Conservation (phyloP, 1,284 basidiomycete genomes). For the Boletus mariae region DNA sequence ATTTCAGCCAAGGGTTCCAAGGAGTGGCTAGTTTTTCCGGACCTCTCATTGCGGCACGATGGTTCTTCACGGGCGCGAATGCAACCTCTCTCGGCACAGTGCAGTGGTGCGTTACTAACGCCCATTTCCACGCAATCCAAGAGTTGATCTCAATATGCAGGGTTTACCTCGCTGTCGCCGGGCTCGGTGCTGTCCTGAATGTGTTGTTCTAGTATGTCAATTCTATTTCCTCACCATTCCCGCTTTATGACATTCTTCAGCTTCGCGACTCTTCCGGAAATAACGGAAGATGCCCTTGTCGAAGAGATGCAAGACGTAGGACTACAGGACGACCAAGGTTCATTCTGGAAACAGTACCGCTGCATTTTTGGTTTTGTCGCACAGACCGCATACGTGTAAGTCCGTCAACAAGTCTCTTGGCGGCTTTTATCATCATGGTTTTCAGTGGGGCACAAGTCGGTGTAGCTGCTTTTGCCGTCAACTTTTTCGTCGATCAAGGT, state of each 20-base stretch:
- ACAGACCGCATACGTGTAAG: slow-evolving; percentile 67
- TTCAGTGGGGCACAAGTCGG: slow-evolving; percentile 68
- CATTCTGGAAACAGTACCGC: slow-evolving; percentile 71
- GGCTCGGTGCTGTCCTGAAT: slow-evolving; percentile 60
- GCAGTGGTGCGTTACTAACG: slow-evolving; percentile 50
- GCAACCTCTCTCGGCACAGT: slow-evolving; percentile 62
- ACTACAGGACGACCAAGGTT: slow-evolving; percentile 43
- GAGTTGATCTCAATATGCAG: slow-evolving; percentile 28
- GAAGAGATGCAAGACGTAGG: slow-evolving; percentile 47
- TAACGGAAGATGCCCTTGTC: slow-evolving; percentile 62
- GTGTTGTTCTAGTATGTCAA: slow-evolving; percentile 58
- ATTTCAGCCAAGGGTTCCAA: slow-evolving; percentile 82
- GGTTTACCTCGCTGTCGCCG: slow-evolving; percentile 78
- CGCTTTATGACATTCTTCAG: slow-evolving; percentile 30
- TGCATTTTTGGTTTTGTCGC: slow-evolving; percentile 71
- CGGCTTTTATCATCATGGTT: not conserved
- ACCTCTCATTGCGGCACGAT: slow-evolving; percentile 73
- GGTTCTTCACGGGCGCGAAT: slow-evolving; percentile 70
- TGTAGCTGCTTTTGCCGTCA: slow-evolving; percentile 71
- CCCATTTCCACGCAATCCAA: not conserved
- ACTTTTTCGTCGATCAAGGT: slow-evolving; percentile 63
- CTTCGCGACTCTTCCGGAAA: slow-evolving; percentile 73
- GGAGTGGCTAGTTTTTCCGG: slow-evolving; percentile 77
- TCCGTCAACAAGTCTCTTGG: not conserved
- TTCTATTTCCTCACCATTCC: not conserved